Conservation (phyloP, 768 basidiomycete genomes). For the Suillus plorans region DNA sequence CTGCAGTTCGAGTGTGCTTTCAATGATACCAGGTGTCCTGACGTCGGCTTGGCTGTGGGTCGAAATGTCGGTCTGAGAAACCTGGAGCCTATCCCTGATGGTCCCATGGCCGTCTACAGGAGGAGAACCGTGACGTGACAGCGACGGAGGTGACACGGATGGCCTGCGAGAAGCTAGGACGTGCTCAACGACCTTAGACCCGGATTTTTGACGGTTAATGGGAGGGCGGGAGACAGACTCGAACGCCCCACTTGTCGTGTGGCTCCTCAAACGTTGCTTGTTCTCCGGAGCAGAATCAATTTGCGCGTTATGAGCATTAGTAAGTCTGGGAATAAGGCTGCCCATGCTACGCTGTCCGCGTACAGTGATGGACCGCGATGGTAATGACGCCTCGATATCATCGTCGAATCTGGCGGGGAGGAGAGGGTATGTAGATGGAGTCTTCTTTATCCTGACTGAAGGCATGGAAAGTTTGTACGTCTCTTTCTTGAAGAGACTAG, state of each 20-base stretch:
- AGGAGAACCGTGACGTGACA: background rate
- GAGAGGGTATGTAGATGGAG: background rate
- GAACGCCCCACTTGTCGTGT: constrained; percentile 5
- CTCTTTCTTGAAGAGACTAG: background rate
- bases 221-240: constrained; percentile 1
- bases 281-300: background rate
- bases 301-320: background rate
- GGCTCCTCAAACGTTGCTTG: constrained; percentile 3
- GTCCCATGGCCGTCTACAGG: background rate
- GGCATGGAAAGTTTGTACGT: constrained; percentile 35
- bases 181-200: constrained; percentile 14
- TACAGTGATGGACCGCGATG: background rate
- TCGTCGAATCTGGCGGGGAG: constrained; percentile 3
- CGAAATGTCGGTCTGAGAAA: constrained; percentile 40
- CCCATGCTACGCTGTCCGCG: constrained; percentile 3
- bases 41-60: constrained; percentile 30
- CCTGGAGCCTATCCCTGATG: constrained; percentile 30
- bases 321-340: background rate
- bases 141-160: background rate
- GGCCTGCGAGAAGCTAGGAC: constrained; percentile 5
- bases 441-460: constrained; percentile 45
- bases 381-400: background rate
- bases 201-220: background rate
- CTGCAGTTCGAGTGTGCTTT: constrained; percentile 44
- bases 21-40: constrained; percentile 40